These are phyloP conservation scores for Lasiosphaeria miniovina DNA, from an alignment of 495 filamentous ascomycete genomes.

Conservation along the genomic window DNA sequence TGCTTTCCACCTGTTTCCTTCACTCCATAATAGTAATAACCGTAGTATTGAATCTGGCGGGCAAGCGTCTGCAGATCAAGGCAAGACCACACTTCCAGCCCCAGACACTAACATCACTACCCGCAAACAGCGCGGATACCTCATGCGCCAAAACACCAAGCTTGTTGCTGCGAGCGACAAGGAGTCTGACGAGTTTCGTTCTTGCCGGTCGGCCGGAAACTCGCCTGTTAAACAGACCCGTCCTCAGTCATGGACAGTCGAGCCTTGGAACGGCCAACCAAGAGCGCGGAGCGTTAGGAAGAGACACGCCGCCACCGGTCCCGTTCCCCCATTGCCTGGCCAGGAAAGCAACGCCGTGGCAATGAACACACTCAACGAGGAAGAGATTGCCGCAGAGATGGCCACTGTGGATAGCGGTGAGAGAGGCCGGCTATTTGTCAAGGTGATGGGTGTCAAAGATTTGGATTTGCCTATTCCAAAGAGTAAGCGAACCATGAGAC, in stretches of 20 bases:
- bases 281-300: conserved; percentile 67
- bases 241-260: conserved; percentile 87
- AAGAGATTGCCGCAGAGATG: conserved; percentile 49
- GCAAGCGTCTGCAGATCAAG: conserved; percentile 19
- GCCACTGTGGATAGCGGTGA: conserved; percentile 75
- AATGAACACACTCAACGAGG: conserved; percentile 58
- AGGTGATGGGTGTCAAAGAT: conserved; percentile 95
- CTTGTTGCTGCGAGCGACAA: conserved; percentile 84
- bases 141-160: conserved; percentile 98
- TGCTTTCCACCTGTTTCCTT: conserved; percentile 53
- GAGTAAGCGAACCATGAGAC: conserved; percentile 55
- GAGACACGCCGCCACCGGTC: conserved; percentile 48
- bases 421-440: conserved; percentile 91
- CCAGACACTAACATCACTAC: conserved; percentile 53
- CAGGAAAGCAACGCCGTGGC: conserved; percentile 74
- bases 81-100: conserved; percentile 10
- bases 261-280: conserved; percentile 86
- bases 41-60: neutral
- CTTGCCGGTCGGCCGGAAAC: conserved; percentile 62
- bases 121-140: conserved; percentile 84
- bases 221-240: conserved; percentile 69
- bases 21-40: conserved; percentile 1
- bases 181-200: conserved; percentile 47
- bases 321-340: conserved; percentile 81
- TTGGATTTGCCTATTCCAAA: conserved; percentile 85